Evolutionary conservation across 768 basidiomycete genomes (phyloP).

Genomic region (Suillus lakei): DNA sequence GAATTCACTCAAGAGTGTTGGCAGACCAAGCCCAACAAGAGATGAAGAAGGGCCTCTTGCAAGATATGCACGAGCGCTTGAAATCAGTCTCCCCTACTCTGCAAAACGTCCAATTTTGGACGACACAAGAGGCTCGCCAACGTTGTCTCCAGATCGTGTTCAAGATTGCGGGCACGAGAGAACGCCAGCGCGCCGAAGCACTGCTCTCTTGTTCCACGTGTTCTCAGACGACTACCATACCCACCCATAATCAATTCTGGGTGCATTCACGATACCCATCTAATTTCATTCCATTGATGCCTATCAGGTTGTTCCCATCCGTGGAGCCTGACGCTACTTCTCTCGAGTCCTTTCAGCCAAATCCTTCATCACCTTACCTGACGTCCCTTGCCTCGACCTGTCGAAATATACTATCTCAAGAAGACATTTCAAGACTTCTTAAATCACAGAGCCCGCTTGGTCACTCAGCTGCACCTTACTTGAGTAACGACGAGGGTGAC

Average conservation of each 20-base stretch:
- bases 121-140: slow-evolving; percentile 74
- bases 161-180: slow-evolving; percentile 77
- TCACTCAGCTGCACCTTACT: slow-evolving; percentile 1
- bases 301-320: slow-evolving; percentile 56
- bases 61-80: slow-evolving; percentile 63
- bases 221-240: slow-evolving; percentile 12
- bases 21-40: slow-evolving; percentile 77
- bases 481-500: slow-evolving; percentile 33
- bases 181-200: slow-evolving; percentile 65
- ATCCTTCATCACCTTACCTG: slow-evolving; percentile 45
- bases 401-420: slow-evolving; percentile 54
- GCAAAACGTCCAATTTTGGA: slow-evolving; percentile 69
- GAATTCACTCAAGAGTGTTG: slow-evolving; percentile 71
- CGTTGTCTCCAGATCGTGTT: slow-evolving; percentile 77
- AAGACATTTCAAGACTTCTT: slow-evolving; percentile 23
- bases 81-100: slow-evolving; percentile 18
- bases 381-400: slow-evolving; percentile 56
- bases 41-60: slow-evolving; percentile 63
- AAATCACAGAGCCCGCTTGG: background rate
- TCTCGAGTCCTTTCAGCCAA: background rate
- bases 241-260: slow-evolving; percentile 61
- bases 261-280: slow-evolving; percentile 58
- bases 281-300: slow-evolving; percentile 60
- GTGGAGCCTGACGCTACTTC: slow-evolving; percentile 23
- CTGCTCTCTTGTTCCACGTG: slow-evolving; percentile 48